Evolutionary conservation across 257 asterid genomes (phyloP), one percentile per base, ranked within the genome.

Genomic region (Parsonsia alboflavescens): DNA sequence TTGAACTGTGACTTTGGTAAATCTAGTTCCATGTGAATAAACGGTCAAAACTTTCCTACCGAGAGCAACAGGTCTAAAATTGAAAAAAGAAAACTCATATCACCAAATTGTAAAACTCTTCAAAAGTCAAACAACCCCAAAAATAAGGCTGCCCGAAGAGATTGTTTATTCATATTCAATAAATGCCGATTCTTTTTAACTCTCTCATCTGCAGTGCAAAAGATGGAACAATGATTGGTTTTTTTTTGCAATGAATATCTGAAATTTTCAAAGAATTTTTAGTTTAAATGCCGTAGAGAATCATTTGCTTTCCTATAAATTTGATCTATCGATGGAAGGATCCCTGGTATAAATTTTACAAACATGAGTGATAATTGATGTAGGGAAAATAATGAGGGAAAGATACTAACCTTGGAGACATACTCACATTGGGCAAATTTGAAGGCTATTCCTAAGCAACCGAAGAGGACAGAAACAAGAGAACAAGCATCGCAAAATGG

Each of bases 341-440:
- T 7, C 50, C 13, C 12, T 9, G 50, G 11, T 13, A 46, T 46
- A 26, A 17, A 9, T 49, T 70, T 26, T 45, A 28, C 13, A 28
- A 2, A 26, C n/a, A 16, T 42, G 48, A 19, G 10, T 45, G 9
- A 52, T 15, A 16, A 50, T 33, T 39, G 50, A 53, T 10, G 52
- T 21, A 58, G 6, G 39, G 10, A 59, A 9, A 24, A 64, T 39
- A 7, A 0, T 21, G 26, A 6, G 7, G 12, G n/a, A 17, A 28
- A 7, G 19, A 1, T n/a, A 79, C 86, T 5, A 75, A 94, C 99
- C 96, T 94, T 94, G 41, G 96, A 81, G 64, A 80, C 86, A 67
- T 89, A 95, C 87, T 95, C 99, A 83, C 82, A 61, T 74, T 95
- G 97, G 3, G 99, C 99, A 77, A 95, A 95, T 78, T 88, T 95